phyloP scores from a whole-genome alignment of 2,329 filamentous ascomycete genomes.

The Aspergillus proliferans region DNA sequence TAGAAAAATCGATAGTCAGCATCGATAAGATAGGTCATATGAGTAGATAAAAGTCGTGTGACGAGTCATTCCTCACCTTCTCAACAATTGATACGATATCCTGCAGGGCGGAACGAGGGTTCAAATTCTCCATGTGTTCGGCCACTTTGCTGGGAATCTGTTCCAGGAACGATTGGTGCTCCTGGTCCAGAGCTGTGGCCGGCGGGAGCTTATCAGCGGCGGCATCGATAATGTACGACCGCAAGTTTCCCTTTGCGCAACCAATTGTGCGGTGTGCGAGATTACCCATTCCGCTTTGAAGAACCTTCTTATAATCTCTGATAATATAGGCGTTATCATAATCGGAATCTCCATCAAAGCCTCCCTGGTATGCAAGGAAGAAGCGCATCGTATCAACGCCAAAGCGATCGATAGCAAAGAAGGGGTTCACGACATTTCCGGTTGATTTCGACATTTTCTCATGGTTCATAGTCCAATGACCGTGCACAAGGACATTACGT shows the following conservation, averaged over 20 bases:
- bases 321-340: conserved; percentile 77
- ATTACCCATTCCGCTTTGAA: conserved; percentile 76
- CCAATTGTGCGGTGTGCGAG: conserved; percentile 65
- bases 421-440: conserved; percentile 92
- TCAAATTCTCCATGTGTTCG: conserved; percentile 55
- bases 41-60: neutral
- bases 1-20: conserved; percentile 20
- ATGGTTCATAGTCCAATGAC: conserved; percentile 88
- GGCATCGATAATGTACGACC: conserved; percentile 48
- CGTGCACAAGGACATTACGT: conserved; percentile 76
- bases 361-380: conserved; percentile 77
- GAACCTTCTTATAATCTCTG: conserved; percentile 68
- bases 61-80: conserved; percentile 42
- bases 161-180: conserved; percentile 38
- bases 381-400: conserved; percentile 83
- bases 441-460: conserved; percentile 96
- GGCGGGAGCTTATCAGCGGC: conserved; percentile 22
- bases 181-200: conserved; percentile 22
- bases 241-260: conserved; percentile 63
- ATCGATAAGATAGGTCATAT: conserved; percentile 7
- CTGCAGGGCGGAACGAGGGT: conserved; percentile 61
- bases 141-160: conserved; percentile 40
- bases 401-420: conserved; percentile 83
- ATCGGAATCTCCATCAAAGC: conserved; percentile 68
- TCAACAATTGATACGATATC: conserved; percentile 57